Base-by-base conservation (phyloP, 768 basidiomycete species). In the Hygrocybe punicea region DNA sequence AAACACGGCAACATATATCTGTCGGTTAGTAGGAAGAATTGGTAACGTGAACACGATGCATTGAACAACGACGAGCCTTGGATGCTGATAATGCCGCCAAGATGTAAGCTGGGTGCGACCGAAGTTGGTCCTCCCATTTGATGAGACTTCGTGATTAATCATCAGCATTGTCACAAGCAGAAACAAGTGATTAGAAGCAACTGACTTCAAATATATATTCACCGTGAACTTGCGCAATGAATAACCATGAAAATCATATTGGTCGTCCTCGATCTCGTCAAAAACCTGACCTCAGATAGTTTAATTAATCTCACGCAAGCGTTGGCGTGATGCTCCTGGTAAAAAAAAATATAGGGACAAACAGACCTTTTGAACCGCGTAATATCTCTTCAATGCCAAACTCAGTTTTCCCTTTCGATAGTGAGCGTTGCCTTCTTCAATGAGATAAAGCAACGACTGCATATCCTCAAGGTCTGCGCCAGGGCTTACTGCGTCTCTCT, bases 181-280 rank as follows among this genome's bases (percentile, higher is more conserved):
- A 44, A 45, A 59, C 21, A 33, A 37, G 11, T 11, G n/a, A 23
- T 5, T 23, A 19, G 19, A 16, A 10, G 47, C 42, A 33, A 75
- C 89, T 58, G 63, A 98, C 96, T 85, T 83, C 53, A 90, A 59
- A 68, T 98, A 98, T 11, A 92, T 84, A 53, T 86, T 87, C 34
- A 98, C 73, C 7, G 90, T 96, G 64, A 86, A 90, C 63, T 91
- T 93, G 53, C 97, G 86, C 62, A 98, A 62, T 62, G 91, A 91
- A 70, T 98, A 99, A 6, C 89, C 85, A 69, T 99, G 97, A 79
- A 99, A 99, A 71, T 99, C 97, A 63, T 89, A 98, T 72, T 98
- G 94, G 65, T 97, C 95, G 62, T 98, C 93, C 61, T 97, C 93
- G 61, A 90, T 82, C 52, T 89, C 89, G 53, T 87, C 81, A 69